A percentile compares a stretch with the other conserved stretches of the same genome.
phyloP scores from a whole-genome alignment of 176 grass and related monocot species.

The Thinopyrum elongatum region DNA sequence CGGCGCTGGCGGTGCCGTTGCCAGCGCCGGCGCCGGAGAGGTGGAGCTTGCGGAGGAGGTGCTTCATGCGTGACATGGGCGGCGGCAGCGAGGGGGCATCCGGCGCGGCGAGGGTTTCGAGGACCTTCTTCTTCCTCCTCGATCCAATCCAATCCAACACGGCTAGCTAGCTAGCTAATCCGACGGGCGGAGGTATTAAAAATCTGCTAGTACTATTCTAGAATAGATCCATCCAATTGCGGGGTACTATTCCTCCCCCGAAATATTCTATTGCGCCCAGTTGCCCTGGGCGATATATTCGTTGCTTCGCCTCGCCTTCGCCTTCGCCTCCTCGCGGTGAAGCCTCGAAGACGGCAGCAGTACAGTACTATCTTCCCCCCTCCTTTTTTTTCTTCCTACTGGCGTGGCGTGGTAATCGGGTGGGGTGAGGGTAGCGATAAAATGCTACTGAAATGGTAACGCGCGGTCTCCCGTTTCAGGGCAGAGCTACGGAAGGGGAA shows the following conservation, averaged over 20 bases:
- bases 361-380: neutral
- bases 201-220: neutral
- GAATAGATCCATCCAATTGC: constrained; percentile 29
- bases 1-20: neutral
- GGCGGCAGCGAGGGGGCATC: constrained; percentile 17
- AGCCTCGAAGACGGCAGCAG: neutral
- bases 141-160: constrained; percentile 36
- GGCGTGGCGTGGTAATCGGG: neutral
- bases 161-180: neutral
- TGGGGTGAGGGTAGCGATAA: too few relatives aligned
- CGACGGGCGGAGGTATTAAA: neutral
- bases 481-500: neutral
- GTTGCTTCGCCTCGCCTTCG: constrained; percentile 22
- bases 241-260: neutral
- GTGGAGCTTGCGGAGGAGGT: constrained; percentile 94
- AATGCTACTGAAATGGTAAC: neutral
- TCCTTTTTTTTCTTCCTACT: neutral
- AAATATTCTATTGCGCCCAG: constrained; percentile 11
- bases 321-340: neutral
- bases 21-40: constrained; percentile 50
- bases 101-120: neutral
- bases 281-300: neutral
- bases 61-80: constrained; percentile 91
- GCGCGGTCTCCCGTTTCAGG: constrained; percentile 5
- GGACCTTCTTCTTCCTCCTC: neutral